A percentile compares a stretch with the other conserved stretches of the same genome.
Evolutionary conservation across 371 early-diverging fungal species (phyloP).

Genomic region (Mycotypha africana): DNA sequence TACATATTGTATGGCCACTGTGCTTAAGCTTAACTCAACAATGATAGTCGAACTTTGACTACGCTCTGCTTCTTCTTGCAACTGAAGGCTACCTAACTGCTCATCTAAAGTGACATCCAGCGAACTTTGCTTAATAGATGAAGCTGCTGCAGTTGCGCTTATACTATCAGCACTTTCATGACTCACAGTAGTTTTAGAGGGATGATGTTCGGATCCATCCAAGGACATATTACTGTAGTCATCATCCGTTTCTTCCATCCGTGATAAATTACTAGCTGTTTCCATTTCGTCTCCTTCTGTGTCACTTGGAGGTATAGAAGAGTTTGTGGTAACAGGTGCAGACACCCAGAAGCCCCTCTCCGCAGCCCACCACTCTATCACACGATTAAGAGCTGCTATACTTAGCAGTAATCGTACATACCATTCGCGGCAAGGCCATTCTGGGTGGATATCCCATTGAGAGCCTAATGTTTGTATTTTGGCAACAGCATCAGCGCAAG

Average conservation of each 20-base stretch:
- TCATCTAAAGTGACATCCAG: constrained; percentile 3
- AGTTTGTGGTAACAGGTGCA: neutral
- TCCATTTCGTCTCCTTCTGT: constrained; percentile 23
- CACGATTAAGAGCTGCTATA: constrained; percentile 55
- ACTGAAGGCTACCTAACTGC: constrained; percentile 17
- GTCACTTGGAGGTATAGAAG: constrained; percentile 14
- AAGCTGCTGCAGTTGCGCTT: too few relatives aligned
- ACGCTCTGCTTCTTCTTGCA: constrained; percentile 48
- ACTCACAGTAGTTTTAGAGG: neutral
- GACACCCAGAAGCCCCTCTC: constrained; percentile 45
- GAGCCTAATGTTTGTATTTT: constrained; percentile 42
- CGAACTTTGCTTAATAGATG: neutral
- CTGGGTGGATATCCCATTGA: constrained; percentile 49
- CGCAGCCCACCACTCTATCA: constrained; percentile 61
- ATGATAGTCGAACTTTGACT: constrained; percentile 57
- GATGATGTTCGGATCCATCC: constrained; percentile 1
- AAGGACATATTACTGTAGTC: constrained; percentile 16
- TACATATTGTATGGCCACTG: constrained; percentile 45
- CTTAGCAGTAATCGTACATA: constrained; percentile 51
- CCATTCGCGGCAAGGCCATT: constrained; percentile 57
- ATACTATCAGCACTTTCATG: neutral
- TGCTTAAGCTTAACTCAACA: constrained; percentile 52
- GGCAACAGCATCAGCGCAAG: constrained; percentile 44
- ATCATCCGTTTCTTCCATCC: constrained; percentile 17
- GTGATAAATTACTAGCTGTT: constrained; percentile 17